phyloP scores from a whole-genome alignment of 2,329 filamentous ascomycete genomes.

The Pseudocercospora musae region DNA sequence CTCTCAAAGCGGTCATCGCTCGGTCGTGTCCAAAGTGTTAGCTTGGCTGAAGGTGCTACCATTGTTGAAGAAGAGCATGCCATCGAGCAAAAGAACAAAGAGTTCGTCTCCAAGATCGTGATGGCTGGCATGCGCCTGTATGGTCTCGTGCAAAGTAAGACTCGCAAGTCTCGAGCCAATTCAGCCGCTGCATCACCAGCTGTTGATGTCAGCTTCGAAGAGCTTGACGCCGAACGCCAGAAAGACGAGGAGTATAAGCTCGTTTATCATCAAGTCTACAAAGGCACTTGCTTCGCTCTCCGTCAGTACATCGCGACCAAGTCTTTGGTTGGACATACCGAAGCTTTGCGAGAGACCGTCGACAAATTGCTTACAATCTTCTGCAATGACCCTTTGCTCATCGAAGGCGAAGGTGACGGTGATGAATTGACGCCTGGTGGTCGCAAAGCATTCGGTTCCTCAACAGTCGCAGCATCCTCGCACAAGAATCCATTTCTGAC shows the following conservation, averaged over 20 bases:
- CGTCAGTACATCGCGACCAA: conserved; percentile 39
- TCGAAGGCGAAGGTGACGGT: neutral
- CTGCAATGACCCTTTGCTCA: conserved; percentile 42
- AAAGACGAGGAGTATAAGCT: conserved; percentile 52
- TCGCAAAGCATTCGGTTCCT: conserved; percentile 29
- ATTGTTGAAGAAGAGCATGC: conserved; percentile 9
- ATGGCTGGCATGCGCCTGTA: conserved; percentile 54
- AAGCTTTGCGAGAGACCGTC: conserved; percentile 46
- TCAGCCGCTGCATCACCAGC: conserved; percentile 20
- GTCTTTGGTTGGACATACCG: conserved; percentile 40
- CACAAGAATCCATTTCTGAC: conserved; percentile 18
- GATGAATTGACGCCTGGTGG: conserved; percentile 33
- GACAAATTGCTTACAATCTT: conserved; percentile 48
- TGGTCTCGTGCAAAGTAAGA: conserved; percentile 45
- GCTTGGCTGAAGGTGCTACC: conserved; percentile 2
- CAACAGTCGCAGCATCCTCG: conserved; percentile 8
- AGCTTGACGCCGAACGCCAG: conserved; percentile 23
- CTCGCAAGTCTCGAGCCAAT: conserved; percentile 28
- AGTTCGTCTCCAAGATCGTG: conserved; percentile 48
- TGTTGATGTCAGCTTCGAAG: conserved; percentile 19
- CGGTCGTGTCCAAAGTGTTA: conserved; percentile 26
- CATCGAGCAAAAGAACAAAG: conserved; percentile 43
- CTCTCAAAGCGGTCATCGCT: conserved; percentile 27
- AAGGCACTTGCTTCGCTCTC: conserved; percentile 48
- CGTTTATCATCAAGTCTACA: conserved; percentile 52